Base-by-base conservation (phyloP, 306 rosid genomes). In the Biancaea sappan region DNA sequence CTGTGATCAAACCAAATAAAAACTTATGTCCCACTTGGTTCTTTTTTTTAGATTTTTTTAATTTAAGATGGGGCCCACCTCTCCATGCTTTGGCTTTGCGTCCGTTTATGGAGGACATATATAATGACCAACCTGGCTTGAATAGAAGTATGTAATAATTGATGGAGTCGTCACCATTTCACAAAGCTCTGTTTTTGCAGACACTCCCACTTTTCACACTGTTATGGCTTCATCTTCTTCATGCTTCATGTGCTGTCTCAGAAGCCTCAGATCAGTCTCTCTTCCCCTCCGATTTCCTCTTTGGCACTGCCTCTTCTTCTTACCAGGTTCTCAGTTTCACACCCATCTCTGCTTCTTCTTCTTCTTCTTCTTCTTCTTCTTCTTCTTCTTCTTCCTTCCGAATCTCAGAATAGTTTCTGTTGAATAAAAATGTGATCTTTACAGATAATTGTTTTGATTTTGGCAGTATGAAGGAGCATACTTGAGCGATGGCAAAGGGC, bases 381-480 rank as follows among this genome's bases (percentile, higher is more conserved):
- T 51, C 28, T 51, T 21, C 14, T 51, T 51, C 60, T 53, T 11
- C 14, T 51, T 51, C 14, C 7, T n/a, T n/a, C n/a, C n/a, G n/a
- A n/a, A n/a, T n/a, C n/a, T n/a, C n/a, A n/a, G n/a, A n/a, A n/a
- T n/a, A n/a, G n/a, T n/a, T n/a, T n/a, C n/a, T n/a, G n/a, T n/a
- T n/a, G n/a, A n/a, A n/a, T n/a, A 37, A 37, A 3, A 31, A 31
- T 8, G 12, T 7, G 12, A 37, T 37, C 12, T 0, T 2, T 8
- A 8, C 8, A 37, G 1, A 7, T 37, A 22, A 7, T 22, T 22
- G 29, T 11, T 12, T 22, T 63, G 50, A 63, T 28, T 35, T 7
- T 16, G 7, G 8, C 51, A 90, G 93, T 88, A 80, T 77, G 96
- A 88, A 81, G 93, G 96, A 53, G 93, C 82, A 63, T 86, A 70